Conservation (phyloP, 2,329 filamentous ascomycete genomes). For the Dothidotthia symphoricarpi region DNA sequence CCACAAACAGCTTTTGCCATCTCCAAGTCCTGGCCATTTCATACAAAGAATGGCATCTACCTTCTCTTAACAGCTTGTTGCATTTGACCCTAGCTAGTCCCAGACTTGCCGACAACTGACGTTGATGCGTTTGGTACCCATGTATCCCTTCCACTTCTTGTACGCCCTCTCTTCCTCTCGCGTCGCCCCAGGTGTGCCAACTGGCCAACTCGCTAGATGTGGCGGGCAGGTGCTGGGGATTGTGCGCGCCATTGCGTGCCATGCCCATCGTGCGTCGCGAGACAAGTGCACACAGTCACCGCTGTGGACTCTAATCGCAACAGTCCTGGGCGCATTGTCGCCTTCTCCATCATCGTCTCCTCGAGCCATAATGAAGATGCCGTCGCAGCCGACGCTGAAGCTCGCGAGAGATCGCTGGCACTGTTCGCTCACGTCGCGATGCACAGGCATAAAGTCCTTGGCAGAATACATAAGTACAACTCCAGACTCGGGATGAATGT, state of each 20-base stretch:
- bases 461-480: slow-evolving; percentile 93
- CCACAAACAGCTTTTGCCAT: too few relatives aligned
- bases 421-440: slow-evolving; percentile 90
- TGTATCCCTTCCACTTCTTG: slow-evolving; percentile 42
- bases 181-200: slow-evolving; percentile 35
- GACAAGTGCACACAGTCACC: slow-evolving; percentile 92
- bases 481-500: slow-evolving; percentile 79
- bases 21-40: too few relatives aligned
- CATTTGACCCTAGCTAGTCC: too few relatives aligned
- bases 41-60: too few relatives aligned
- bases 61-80: too few relatives aligned
- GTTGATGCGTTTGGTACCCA: slow-evolving; percentile 43
- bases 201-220: slow-evolving; percentile 73
- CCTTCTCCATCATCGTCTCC: slow-evolving; percentile 41
- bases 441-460: slow-evolving; percentile 87
- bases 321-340: slow-evolving; percentile 30
- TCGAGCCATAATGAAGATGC: slow-evolving; percentile 72
- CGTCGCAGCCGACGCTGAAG: slow-evolving; percentile 86
- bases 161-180: slow-evolving; percentile 34
- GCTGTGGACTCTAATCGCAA: slow-evolving; percentile 60
- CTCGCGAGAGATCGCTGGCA: slow-evolving; percentile 79
- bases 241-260: slow-evolving; percentile 93
- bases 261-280: slow-evolving; percentile 77
- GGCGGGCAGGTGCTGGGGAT: slow-evolving; percentile 74
- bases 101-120: slow-evolving; percentile 44